Conservation (phyloP, 352 stramenopile species). For the Thraustochytrium sp. region DNA sequence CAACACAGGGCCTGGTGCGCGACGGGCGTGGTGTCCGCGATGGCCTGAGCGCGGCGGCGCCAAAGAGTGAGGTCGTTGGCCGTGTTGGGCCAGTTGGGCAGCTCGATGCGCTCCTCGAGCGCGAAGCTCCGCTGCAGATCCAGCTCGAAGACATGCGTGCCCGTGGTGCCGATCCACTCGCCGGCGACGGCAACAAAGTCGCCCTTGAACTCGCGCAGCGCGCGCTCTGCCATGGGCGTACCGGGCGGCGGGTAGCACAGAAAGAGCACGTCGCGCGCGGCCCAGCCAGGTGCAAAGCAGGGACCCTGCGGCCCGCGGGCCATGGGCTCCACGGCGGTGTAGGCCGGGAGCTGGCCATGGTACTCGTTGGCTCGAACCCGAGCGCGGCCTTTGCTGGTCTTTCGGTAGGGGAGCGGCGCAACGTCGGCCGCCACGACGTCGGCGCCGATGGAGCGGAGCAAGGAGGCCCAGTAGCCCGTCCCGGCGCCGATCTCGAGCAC, state of each 20-base stretch:
- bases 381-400: background rate
- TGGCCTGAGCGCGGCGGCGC: background rate
- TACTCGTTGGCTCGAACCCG: background rate
- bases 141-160: background rate
- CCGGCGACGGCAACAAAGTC: background rate
- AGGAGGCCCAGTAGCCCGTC: background rate
- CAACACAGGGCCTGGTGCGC: background rate
- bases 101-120: background rate
- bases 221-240: background rate
- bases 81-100: slow-evolving; percentile 20
- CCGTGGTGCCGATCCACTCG: slow-evolving; percentile 5
- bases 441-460: background rate
- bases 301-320: background rate
- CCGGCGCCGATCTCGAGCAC: background rate
- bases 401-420: background rate
- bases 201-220: background rate
- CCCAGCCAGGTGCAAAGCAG: background rate
- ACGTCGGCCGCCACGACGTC: background rate
- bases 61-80: background rate
- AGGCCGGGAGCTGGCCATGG: background rate
- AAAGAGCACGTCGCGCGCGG: background rate
- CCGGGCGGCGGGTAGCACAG: background rate
- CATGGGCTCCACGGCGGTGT: background rate
- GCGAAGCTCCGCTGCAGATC: background rate
- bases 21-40: background rate